Percentiles rank a stretch among this genome's conserved stretches.
Evolutionary conservation across 345 rosid genomes (phyloP).

Genomic region (Barbarea vulgaris): DNA sequence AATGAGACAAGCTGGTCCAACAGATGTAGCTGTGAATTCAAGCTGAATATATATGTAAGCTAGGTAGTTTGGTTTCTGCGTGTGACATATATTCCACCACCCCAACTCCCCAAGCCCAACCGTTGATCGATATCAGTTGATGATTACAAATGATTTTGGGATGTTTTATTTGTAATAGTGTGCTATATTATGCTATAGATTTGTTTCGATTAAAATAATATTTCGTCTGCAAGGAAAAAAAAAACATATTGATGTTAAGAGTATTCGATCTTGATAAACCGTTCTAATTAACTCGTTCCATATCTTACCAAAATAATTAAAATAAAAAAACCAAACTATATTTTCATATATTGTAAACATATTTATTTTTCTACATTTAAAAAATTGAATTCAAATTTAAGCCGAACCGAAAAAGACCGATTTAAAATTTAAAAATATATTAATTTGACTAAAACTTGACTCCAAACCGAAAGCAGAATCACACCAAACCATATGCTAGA

Average conservation of each 20-base stretch:
- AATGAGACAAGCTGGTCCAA: constrained; percentile 41
- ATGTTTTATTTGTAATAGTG: background rate
- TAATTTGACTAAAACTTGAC: too few relatives aligned
- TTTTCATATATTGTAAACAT: background rate
- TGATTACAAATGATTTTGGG: background rate
- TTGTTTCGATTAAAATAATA: background rate
- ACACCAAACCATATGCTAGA: too few relatives aligned
- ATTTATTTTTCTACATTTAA: too few relatives aligned
- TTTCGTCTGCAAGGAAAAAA: background rate
- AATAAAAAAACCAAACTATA: background rate
- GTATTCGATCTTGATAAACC: background rate
- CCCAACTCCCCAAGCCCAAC: constrained; percentile 2
- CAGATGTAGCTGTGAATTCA: constrained; percentile 36
- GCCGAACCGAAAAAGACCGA: too few relatives aligned
- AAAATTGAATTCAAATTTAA: background rate
- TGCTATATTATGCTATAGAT: background rate
- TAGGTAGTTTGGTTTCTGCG: constrained; percentile 16
- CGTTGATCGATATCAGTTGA: background rate
- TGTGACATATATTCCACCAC: background rate
- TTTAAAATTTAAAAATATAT: too few relatives aligned
- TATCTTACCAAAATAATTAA: background rate
- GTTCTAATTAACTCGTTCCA: background rate
- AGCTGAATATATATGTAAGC: background rate
- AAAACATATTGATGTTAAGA: background rate
- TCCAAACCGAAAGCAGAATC: too few relatives aligned